These are phyloP conservation scores for Aquilaria agallochum DNA, from an alignment of 441 rosid species.

Conservation along the genomic window DNA sequence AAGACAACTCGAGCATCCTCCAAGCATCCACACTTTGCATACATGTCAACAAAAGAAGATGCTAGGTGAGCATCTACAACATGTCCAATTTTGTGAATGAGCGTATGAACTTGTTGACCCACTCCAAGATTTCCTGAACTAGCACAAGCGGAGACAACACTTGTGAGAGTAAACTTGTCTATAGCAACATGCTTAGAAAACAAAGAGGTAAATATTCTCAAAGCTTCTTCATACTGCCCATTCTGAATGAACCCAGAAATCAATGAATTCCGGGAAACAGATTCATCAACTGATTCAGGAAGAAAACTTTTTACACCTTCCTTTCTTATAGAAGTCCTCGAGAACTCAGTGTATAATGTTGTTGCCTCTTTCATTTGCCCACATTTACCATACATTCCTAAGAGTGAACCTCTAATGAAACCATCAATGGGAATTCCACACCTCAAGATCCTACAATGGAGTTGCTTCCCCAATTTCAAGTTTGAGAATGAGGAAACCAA, in stretches of 20 bases:
- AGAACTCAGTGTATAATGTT: slow-evolving; percentile 6
- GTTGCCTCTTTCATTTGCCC: slow-evolving; percentile 25
- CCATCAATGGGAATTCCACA: slow-evolving; percentile 20
- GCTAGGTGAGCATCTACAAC: slow-evolving; percentile 24
- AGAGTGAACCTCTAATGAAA: slow-evolving; percentile 23
- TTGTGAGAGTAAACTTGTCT: slow-evolving; percentile 27
- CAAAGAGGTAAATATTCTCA: slow-evolving; percentile 24
- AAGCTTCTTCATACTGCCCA: slow-evolving; percentile 24
- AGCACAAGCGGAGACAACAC: slow-evolving; percentile 33
- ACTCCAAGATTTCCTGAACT: slow-evolving; percentile 19
- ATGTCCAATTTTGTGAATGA: slow-evolving; percentile 27
- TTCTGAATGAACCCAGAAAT: slow-evolving; percentile 29
- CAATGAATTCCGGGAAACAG: slow-evolving; percentile 26
- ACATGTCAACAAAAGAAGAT: slow-evolving; percentile 34
- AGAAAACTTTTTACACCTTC: slow-evolving; percentile 4
- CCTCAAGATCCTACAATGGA: slow-evolving; percentile 23
- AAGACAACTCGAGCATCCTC: slow-evolving; percentile 22
- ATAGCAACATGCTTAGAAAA: slow-evolving; percentile 13
- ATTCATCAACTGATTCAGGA: slow-evolving; percentile 12
- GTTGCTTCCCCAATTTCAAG: slow-evolving; percentile 26
- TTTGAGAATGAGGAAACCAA: slow-evolving; percentile 21
- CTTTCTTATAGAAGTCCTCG: slow-evolving; percentile 1
- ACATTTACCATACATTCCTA: slow-evolving; percentile 34
- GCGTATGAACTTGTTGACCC: slow-evolving; percentile 28
- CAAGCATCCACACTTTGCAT: slow-evolving; percentile 29